These are phyloP conservation scores for Clarireedia paspali DNA, from an alignment of 2,329 filamentous ascomycete genomes.

Conservation along the genomic window DNA sequence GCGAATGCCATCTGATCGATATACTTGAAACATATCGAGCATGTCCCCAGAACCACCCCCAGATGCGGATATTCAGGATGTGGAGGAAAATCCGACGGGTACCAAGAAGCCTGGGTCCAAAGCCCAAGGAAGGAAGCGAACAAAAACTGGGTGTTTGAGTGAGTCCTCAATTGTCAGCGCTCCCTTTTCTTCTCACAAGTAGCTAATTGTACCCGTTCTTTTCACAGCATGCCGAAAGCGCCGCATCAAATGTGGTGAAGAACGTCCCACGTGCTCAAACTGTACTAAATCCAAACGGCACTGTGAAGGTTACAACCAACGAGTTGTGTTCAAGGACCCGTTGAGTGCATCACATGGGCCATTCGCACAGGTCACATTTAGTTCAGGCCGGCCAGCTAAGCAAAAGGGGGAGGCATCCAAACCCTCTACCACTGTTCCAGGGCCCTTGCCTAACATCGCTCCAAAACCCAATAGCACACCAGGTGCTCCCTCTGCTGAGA, in stretches of 20 bases:
- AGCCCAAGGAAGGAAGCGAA: slow-evolving; percentile 41
- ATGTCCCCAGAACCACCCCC: background rate
- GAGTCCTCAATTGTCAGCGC: slow-evolving; percentile 31
- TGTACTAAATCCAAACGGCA: slow-evolving; percentile 79
- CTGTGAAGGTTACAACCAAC: slow-evolving; percentile 78
- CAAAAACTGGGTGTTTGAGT: slow-evolving; percentile 91
- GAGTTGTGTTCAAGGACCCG: slow-evolving; percentile 72
- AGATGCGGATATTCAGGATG: background rate
- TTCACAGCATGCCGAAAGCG: slow-evolving; percentile 75
- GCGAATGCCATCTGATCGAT: background rate
- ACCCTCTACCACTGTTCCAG: background rate
- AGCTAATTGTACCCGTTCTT: background rate
- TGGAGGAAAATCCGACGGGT: background rate
- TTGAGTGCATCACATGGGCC: slow-evolving; percentile 45
- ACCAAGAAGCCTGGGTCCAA: slow-evolving; percentile 23
- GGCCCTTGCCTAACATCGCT: slow-evolving; percentile 6
- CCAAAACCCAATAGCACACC: background rate
- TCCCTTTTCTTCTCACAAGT: background rate
- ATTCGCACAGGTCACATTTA: slow-evolving; percentile 25
- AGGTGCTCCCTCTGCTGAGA: too few relatives aligned
- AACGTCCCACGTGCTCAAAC: slow-evolving; percentile 70
- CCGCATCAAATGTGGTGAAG: slow-evolving; percentile 95
- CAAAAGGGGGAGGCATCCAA: slow-evolving; percentile 9
- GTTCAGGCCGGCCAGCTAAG: slow-evolving; percentile 13
- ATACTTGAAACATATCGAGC: background rate